Base-by-base conservation (phyloP, 352 stramenopile genomes). In the Phytophthora europaea region DNA sequence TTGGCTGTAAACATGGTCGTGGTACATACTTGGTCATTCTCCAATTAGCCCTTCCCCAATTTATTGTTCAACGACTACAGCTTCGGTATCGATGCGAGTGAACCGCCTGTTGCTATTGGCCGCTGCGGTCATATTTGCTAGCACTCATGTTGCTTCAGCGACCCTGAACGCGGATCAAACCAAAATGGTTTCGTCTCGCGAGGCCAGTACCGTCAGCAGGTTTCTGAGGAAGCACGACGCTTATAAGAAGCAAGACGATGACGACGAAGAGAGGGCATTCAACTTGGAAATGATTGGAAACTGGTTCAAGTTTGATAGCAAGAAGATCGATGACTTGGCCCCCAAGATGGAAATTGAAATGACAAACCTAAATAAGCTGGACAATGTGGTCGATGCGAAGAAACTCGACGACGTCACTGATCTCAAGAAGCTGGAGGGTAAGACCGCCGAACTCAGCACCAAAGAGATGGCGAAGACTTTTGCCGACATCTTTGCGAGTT, bases 361-460 rank as follows among this genome's bases (percentile, higher is more conserved):
- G 36, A 43, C 13, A 1, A 43, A 43, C 36, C 9, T 43, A 15
- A 43, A 43, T 12, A 43, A 43, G 36, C 36, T 43, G 12, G 36
- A 61, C 7, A 56, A 78, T 53, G 57, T 57, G 28, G 62, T 54
- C 8, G 20, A 40, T 40, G 34, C 34, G 3, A 40, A 40, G 34
- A 40, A 40, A 15, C 34, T 40, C 9, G 34, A 40, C 10, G 34
- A 40, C 34, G 9, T 13, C 2, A 18, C 36, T 18, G 36, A 43
- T 43, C 13, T 43, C 36, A 43, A 43, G 36, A 43, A 43, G 36
- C 36, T 43, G 10, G 12, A 18, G 5, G 36, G 36, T 15, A 5
- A 13, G 36, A 43, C 15, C 4, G 16, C 0, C 12, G 36, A 43
- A 12, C 5, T 18, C 10, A 43, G 36, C 36, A 7, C 36, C 6